Base-by-base conservation (phyloP, 2,329 filamentous ascomycete genomes). In the Neodidymelliopsis sp. region DNA sequence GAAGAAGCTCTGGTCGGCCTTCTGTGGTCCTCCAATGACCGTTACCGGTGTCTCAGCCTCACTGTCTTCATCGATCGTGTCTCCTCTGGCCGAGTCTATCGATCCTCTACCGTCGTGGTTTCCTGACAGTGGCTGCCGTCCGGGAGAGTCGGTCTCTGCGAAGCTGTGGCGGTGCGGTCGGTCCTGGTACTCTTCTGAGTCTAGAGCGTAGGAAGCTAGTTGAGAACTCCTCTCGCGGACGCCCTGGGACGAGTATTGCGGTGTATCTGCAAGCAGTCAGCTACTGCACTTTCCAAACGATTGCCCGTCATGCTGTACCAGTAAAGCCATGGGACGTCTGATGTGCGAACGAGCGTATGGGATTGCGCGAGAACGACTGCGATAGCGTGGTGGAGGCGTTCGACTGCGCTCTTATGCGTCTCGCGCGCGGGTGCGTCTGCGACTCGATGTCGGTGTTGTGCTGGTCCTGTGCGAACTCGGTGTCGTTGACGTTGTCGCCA, bases 171-270 rank as follows among this genome's bases (percentile, higher is more conserved):
- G 49, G 30, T 53, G 57, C 19, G 54, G 56, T 4, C 59, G 59
- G 53, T 59, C 59, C 40, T 67, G 66, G 56, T 70, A 72, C 24
- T 63, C 49, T 29, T 68, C 69, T 29, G 70, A 58, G 31, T 66
- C 71, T 65, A 96, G 81, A 38, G 90, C 86, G 69, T 92, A 91
- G 13, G 84, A 90, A 31, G 91, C 91, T 47, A 96, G 80, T 73
- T 96, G 90, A 40, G 91, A 90, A 2, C 91, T 95, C 67, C 94
- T 88, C 73, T 94, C 87, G 56, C 91, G 87, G 29, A 96, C 88
- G 57, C 86, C 89, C 50, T 86, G 84, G 24, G 81, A 81, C 28
- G 90, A 88, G 71, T 90, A 89, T 61, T 90, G 84, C 13, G 84
- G 82, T 60, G 84, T 88, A 67, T 93, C 89, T 73, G 75, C 80